Conservation (phyloP, 192 early-diverging fungal species). For the Geranomyces michiganensis region DNA sequence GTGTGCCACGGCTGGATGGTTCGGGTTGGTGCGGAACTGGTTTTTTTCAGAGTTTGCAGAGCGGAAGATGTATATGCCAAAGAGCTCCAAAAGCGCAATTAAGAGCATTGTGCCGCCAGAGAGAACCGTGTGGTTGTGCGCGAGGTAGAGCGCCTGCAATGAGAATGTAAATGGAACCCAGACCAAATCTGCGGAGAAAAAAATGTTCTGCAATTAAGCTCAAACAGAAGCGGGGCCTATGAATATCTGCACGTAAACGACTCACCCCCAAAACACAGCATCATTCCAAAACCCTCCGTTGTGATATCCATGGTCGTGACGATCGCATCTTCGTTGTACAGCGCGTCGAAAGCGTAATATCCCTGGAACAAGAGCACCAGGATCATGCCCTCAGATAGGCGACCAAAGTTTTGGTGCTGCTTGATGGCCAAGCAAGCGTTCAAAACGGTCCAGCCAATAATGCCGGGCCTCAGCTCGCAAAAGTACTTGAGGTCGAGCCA, state of each 20-base stretch:
- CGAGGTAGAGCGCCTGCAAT: conserved; percentile 86
- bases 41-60: conserved; percentile 90
- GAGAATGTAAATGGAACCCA: conserved; percentile 94
- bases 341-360: conserved; percentile 85
- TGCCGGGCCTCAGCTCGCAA: conserved; percentile 88
- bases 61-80: conserved; percentile 87
- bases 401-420: conserved; percentile 70
- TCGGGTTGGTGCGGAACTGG: conserved; percentile 70
- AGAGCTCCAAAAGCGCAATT: conserved; percentile 60
- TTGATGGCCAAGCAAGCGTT: conserved; percentile 76
- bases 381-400: conserved; percentile 75
- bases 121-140: conserved; percentile 68
- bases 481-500: conserved; percentile 90
- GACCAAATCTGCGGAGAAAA: conserved; percentile 72
- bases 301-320: conserved; percentile 98
- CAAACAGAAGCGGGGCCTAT: not conserved
- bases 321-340: conserved; percentile 78
- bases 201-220: not conserved
- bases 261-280: conserved; percentile 45
- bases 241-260: too few species aligned
- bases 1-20: conserved; percentile 49
- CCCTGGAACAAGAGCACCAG: conserved; percentile 76
- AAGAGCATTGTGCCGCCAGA: conserved; percentile 18
- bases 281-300: conserved; percentile 94
- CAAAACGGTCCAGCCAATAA: conserved; percentile 87